Conservation (phyloP, 495 filamentous ascomycete genomes). For the Halenospora varia region DNA sequence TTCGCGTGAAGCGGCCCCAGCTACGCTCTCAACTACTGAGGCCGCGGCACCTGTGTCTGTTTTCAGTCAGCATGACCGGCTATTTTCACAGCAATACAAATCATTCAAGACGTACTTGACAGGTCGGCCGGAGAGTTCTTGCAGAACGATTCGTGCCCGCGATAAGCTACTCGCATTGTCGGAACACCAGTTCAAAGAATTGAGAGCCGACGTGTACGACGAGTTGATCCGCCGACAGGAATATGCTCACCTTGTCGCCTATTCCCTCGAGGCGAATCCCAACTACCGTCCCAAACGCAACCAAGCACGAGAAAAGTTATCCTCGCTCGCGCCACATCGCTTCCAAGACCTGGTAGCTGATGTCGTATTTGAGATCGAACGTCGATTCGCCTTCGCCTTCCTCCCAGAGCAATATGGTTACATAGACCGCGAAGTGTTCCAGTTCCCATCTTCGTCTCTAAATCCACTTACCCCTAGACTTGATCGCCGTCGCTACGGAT, state of each 20-base stretch:
- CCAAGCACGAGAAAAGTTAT: conserved; percentile 85
- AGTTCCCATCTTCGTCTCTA: neutral
- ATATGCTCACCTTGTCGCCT: conserved; percentile 42
- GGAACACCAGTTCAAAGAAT: conserved; percentile 82
- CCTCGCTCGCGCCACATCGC: conserved; percentile 70
- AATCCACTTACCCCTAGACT: too few species aligned
- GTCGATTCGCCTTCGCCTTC: conserved; percentile 70
- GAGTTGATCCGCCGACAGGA: conserved; percentile 79
- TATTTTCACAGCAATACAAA: conserved; percentile 60
- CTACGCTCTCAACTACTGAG: neutral
- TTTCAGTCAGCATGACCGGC: neutral
- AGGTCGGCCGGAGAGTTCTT: conserved; percentile 62
- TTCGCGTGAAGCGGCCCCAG: neutral
- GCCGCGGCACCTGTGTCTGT: neutral
- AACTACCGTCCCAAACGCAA: conserved; percentile 93
- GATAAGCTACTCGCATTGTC: conserved; percentile 86
- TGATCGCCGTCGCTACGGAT: neutral
- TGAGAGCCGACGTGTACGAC: conserved; percentile 93
- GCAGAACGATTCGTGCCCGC: conserved; percentile 72
- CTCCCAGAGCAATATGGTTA: neutral
- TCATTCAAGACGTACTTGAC: conserved; percentile 70
- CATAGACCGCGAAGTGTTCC: neutral
- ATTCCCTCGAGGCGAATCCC: conserved; percentile 69
- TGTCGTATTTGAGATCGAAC: conserved; percentile 86
- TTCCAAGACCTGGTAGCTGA: conserved; percentile 88